phyloP scores from a whole-genome alignment of 2,329 filamentous ascomycete genomes.

The Aspergillus sp. region DNA sequence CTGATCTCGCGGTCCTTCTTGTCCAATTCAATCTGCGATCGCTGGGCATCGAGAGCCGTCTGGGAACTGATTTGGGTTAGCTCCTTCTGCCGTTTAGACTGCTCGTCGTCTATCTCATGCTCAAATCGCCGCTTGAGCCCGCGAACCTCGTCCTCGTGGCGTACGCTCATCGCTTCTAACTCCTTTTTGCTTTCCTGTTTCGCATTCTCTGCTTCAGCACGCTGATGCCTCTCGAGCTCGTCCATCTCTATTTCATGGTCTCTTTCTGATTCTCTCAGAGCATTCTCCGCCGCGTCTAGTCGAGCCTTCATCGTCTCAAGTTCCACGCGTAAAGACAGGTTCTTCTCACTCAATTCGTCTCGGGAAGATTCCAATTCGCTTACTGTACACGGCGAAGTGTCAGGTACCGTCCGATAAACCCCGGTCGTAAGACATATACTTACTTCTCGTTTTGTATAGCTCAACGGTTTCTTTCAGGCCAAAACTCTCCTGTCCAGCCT shows the following conservation, averaged over 20 bases:
- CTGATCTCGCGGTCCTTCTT: constrained; percentile 49
- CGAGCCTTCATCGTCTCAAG: constrained; percentile 54
- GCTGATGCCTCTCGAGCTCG: constrained; percentile 46
- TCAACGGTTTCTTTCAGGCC: constrained; percentile 66
- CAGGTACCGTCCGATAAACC: neutral
- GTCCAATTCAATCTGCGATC: constrained; percentile 39
- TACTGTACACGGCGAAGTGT: constrained; percentile 32
- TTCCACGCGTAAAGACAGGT: constrained; percentile 56
- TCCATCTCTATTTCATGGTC: constrained; percentile 46
- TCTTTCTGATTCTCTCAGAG: constrained; percentile 46
- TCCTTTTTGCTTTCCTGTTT: constrained; percentile 43
- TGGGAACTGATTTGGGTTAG: constrained; percentile 30
- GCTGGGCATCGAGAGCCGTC: constrained; percentile 31
- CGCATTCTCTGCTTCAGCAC: constrained; percentile 35
- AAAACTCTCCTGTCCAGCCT: constrained; percentile 59
- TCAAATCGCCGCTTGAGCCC: constrained; percentile 56
- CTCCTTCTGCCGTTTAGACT: constrained; percentile 28
- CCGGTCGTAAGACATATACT: constrained; percentile 21
- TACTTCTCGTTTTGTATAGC: constrained; percentile 67
- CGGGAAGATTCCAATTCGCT: constrained; percentile 49
- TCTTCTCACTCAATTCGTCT: constrained; percentile 43
- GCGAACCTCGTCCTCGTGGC: constrained; percentile 61
- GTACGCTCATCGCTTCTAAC: constrained; percentile 49
- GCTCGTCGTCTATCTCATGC: constrained; percentile 59
- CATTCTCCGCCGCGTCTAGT: constrained; percentile 41